Evolutionary conservation across 2,329 filamentous ascomycete species (phyloP), one percentile per base, ranked within the genome.

Genomic region (Pleoardoris graminearum): DNA sequence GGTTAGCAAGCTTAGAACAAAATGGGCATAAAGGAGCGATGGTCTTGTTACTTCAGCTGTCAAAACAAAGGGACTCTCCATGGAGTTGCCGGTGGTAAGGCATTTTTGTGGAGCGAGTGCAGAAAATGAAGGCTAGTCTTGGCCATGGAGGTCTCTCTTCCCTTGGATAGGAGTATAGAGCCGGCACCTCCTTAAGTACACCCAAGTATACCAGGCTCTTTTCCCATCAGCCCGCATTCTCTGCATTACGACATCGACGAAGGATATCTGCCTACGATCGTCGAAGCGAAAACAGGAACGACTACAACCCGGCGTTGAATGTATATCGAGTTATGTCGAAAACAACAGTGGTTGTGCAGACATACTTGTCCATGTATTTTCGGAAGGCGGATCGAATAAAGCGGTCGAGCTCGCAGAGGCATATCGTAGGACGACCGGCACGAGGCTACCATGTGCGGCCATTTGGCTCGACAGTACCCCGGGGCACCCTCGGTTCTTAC

Each of bases 351-450:
- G 27, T 12, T 0, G 14, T 33, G 27, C 29, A 14, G 23, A 44
- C 17, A 61, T 66, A 14, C 46, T 65, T 12, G 50, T 69, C 42
- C 67, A 69, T 43, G 57, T 54, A 22, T 67, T 68, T 47, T 70
- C 67, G 1, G 66, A 68, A 52, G 67, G 67, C 30, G 66, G 67
- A 7, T 63, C 59, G 42, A 62, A 66, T 44, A 68, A 70, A 45
- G 59, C 62, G 3, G 62, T 59, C 33, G 62, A 67, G 50, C 51
- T 69, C 7, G 62, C 61, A 10, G 51, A 61, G 35, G 61, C 57
- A 23, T 64, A 68, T 49, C 50, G 50, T 19, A 43, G 19, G 14
- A 47, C 41, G 5, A 64, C 61, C 2, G 55, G 58, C 12, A 51
- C 39, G 10, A 39, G 58, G 4, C 50, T 70, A 2, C 65, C 61